These are phyloP conservation scores for Blastobotrys raffinosifermentans DNA, from an alignment of 1,139 yeast genomes.

Conservation along the genomic window DNA sequence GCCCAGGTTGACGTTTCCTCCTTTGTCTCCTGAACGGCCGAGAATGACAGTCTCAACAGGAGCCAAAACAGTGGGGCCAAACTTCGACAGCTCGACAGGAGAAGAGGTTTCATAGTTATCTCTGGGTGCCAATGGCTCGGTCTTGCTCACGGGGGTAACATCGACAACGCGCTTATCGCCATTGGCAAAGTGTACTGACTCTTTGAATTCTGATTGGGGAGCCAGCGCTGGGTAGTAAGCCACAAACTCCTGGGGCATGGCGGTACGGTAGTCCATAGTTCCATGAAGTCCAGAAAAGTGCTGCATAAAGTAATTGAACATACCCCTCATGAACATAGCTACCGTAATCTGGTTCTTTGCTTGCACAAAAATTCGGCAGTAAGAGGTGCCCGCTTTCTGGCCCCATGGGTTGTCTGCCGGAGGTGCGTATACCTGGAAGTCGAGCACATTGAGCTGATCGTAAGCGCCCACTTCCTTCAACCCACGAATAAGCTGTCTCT, in stretches of 20 bases:
- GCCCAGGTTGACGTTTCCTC: constrained; percentile 7
- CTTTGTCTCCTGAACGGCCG: constrained; percentile 7
- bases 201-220: constrained; percentile 7
- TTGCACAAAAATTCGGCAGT: constrained; percentile 4
- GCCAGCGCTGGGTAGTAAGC: constrained; percentile 7
- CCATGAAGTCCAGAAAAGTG: constrained; percentile 6
- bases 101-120: constrained; percentile 2
- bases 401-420: constrained; percentile 4
- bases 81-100: constrained; percentile 1
- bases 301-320: constrained; percentile 5
- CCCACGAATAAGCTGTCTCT: constrained; percentile 1
- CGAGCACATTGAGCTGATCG: constrained; percentile 4
- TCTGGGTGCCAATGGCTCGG: constrained; percentile 4
- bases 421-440: constrained; percentile 5
- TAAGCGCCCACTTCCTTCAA: background rate
- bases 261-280: constrained; percentile 1
- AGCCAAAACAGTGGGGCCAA: background rate
- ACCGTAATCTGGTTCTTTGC: constrained; percentile 2
- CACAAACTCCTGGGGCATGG: constrained; percentile 1
- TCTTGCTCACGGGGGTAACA: background rate
- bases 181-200: constrained; percentile 2
- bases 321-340: background rate
- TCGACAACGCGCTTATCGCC: background rate
- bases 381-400: constrained; percentile 6
- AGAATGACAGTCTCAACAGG: constrained; percentile 5